phyloP scores from a whole-genome alignment of 176 grass and related monocot species.

The Areca catechu region DNA sequence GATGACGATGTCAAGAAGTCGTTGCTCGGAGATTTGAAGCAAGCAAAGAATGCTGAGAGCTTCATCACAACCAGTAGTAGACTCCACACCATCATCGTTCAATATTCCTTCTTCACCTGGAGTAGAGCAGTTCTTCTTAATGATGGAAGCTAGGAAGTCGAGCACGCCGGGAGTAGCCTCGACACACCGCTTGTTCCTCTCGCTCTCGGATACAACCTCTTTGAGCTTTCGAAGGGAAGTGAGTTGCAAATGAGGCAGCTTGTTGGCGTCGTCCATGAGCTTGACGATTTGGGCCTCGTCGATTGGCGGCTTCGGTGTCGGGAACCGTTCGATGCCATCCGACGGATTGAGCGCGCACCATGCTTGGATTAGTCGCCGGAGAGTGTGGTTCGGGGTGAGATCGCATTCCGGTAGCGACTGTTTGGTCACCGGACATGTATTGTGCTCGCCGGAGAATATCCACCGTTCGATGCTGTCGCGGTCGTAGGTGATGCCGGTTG shows the following conservation, averaged over 20 bases:
- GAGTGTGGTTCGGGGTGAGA: not conserved
- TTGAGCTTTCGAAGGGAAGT: not conserved
- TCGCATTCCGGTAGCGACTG: not conserved
- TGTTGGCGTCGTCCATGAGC: not conserved
- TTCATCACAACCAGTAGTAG: not conserved
- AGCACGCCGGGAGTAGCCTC: not conserved
- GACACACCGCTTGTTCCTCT: conserved; percentile 6
- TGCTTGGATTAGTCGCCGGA: not conserved
- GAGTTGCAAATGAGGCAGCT: not conserved
- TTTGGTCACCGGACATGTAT: not conserved
- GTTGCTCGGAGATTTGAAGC: not conserved
- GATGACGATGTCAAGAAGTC: not conserved
- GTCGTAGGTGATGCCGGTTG: not conserved
- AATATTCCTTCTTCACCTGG: too few relatives aligned
- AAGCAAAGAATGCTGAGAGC: not conserved
- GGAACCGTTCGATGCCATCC: not conserved
- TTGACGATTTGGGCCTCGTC: not conserved
- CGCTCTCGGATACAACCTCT: conserved; percentile 2
- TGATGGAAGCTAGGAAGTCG: not conserved
- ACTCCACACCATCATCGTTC: too few relatives aligned
- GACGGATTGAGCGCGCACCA: not conserved
- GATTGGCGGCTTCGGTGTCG: not conserved
- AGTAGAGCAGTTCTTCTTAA: too few relatives aligned
- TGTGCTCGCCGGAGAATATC: not conserved
- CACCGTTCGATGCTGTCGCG: not conserved